A percentile compares a stretch with the other conserved stretches of the same genome.
phyloP scores from a whole-genome alignment of 2,329 filamentous ascomycete genomes.

The Lecanicillium sp. region DNA sequence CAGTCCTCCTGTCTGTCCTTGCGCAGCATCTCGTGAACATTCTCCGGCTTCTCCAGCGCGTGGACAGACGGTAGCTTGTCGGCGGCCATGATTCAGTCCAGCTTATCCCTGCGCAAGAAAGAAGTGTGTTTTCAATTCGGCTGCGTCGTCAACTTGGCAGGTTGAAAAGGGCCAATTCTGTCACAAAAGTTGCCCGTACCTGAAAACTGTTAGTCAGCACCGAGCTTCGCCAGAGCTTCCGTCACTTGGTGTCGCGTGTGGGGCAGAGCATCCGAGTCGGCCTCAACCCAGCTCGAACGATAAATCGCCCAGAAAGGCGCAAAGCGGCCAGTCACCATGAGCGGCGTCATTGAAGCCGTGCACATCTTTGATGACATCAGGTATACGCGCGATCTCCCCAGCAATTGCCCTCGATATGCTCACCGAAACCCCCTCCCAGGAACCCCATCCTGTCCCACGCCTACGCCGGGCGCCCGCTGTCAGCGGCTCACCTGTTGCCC shows the following conservation, averaged over 20 bases:
- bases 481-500: conserved; percentile 69
- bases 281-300: conserved; percentile 7
- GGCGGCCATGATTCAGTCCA: conserved; percentile 11
- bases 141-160: neutral
- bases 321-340: conserved; percentile 52
- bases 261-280: conserved; percentile 1
- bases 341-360: conserved; percentile 84
- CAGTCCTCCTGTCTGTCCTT: conserved; percentile 60
- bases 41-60: conserved; percentile 54
- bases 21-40: conserved; percentile 51
- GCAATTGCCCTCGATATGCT: conserved; percentile 18
- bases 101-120: neutral
- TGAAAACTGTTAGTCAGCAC: conserved; percentile 12
- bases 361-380: conserved; percentile 97
- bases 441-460: conserved; percentile 80
- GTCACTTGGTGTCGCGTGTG: conserved; percentile 12
- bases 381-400: conserved; percentile 38
- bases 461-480: conserved; percentile 76
- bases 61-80: conserved; percentile 46
- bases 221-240: conserved; percentile 5
- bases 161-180: neutral
- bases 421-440: conserved; percentile 45
- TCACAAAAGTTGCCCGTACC: neutral
- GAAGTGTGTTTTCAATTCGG: neutral
- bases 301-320: conserved; percentile 3